phyloP scores from a whole-genome alignment of 2,329 filamentous ascomycete genomes.

The Parastagonospora avenae region DNA sequence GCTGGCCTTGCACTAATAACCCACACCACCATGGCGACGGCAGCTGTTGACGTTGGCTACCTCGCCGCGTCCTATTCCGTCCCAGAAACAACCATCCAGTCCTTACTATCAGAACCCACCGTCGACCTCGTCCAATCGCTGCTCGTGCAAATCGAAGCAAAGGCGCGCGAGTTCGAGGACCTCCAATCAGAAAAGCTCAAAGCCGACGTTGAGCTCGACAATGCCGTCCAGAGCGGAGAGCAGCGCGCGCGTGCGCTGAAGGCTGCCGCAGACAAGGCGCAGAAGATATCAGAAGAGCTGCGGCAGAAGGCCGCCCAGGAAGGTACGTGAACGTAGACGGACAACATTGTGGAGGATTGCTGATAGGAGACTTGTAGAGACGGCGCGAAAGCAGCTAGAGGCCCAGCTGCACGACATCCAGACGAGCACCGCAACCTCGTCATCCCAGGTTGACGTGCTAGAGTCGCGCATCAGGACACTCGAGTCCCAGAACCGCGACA shows the following conservation, averaged over 20 bases:
- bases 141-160: conserved; percentile 74
- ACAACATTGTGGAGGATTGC: neutral
- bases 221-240: conserved; percentile 81
- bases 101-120: conserved; percentile 71
- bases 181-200: conserved; percentile 87
- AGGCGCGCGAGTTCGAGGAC: conserved; percentile 81
- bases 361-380: conserved; percentile 62
- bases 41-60: conserved; percentile 71
- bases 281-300: conserved; percentile 82
- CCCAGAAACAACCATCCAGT: conserved; percentile 66
- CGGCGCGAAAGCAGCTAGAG: conserved; percentile 73
- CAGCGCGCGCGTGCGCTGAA: conserved; percentile 82
- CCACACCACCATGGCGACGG: conserved; percentile 60
- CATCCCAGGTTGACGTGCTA: conserved; percentile 75
- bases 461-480: conserved; percentile 83
- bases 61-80: conserved; percentile 73
- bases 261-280: conserved; percentile 77
- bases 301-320: conserved; percentile 81
- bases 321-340: conserved; percentile 60
- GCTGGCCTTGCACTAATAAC: conserved; percentile 17
- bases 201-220: conserved; percentile 90
- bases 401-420: conserved; percentile 81
- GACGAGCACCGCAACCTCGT: conserved; percentile 72
- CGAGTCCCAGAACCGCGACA: conserved; percentile 91
- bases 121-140: conserved; percentile 77